Evolutionary conservation across 345 rosid genomes (phyloP).

Genomic region (Brassica cretica): DNA sequence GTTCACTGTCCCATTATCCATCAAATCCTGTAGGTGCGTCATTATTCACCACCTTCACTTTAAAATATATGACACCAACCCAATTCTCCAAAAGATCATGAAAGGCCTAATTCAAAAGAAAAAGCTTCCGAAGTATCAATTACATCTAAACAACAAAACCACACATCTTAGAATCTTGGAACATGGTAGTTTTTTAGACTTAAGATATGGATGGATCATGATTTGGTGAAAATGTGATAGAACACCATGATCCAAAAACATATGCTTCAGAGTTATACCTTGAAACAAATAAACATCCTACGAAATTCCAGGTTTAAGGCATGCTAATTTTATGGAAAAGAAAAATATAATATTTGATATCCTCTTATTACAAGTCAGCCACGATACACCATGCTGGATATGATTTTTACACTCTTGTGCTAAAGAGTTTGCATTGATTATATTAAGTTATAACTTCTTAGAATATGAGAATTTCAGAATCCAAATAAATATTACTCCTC

Average conservation of each 20-base stretch:
- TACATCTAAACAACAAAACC: background rate
- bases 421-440: background rate
- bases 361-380: background rate
- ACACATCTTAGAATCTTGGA: background rate
- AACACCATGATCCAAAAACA: background rate
- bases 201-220: background rate
- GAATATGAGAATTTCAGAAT: background rate
- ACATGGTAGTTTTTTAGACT: background rate
- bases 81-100: no score
- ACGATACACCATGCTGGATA: background rate
- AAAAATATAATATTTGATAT: background rate
- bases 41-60: no score
- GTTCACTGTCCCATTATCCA: no score
- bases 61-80: no score
- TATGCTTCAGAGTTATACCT: no score
- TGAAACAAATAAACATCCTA: no score
- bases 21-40: no score
- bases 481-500: slow-evolving; percentile 2
- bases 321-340: no score
- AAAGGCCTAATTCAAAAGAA: no score
- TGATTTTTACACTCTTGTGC: background rate
- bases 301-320: no score
- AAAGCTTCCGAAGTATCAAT: no score
- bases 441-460: background rate
- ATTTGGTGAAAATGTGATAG: background rate